phyloP scores from a whole-genome alignment of 345 rosid genomes.

The Populus pruinosa region DNA sequence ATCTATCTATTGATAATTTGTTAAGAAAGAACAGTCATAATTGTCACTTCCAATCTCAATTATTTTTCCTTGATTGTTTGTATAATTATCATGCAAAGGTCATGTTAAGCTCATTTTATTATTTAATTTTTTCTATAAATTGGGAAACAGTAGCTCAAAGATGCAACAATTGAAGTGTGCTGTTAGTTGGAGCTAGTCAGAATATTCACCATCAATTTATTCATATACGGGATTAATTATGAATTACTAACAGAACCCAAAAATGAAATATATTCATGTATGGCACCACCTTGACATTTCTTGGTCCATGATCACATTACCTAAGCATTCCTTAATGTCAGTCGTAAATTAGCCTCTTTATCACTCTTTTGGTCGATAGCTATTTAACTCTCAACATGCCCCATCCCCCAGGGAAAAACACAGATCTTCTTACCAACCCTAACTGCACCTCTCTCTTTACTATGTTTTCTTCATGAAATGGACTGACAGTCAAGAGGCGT shows the following conservation, averaged over 20 bases:
- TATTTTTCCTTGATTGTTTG: background rate
- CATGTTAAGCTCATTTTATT: background rate
- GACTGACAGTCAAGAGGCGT: background rate
- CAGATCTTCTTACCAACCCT: background rate
- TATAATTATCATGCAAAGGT: background rate
- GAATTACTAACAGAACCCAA: background rate
- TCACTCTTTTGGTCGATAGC: background rate
- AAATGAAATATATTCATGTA: background rate
- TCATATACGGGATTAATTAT: background rate
- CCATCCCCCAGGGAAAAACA: background rate
- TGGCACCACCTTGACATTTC: background rate
- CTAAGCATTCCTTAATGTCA: background rate
- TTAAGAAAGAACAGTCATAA: background rate
- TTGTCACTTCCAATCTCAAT: background rate
- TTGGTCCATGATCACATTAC: background rate
- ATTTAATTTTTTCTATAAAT: background rate
- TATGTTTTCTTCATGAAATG: background rate
- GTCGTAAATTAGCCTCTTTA: background rate
- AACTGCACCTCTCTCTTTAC: background rate
- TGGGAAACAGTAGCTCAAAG: background rate
- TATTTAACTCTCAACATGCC: background rate
- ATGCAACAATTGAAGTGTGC: background rate
- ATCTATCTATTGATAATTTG: background rate
- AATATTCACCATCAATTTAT: background rate
- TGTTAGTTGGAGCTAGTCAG: background rate